Percentiles rank a stretch among this genome's conserved stretches.
Conservation (phyloP, 192 early-diverging fungal genomes). For the Umbelopsis sp. region DNA sequence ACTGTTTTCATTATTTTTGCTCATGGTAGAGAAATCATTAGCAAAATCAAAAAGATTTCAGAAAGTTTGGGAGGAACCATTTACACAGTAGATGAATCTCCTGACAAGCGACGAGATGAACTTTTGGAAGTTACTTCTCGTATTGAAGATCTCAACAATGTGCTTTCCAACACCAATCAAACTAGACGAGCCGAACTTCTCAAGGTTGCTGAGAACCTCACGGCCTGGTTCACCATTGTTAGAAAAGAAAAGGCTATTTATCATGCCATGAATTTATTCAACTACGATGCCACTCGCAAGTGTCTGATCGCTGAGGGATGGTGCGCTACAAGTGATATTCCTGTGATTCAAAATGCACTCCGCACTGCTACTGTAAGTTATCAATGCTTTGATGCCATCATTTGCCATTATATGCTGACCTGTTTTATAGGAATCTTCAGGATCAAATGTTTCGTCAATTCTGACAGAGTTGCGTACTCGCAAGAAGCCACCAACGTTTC, state of each 20-base stretch:
- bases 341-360: conserved; percentile 80
- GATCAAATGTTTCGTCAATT: conserved; percentile 86
- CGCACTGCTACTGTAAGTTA: conserved; percentile 72
- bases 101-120: conserved; percentile 85
- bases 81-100: conserved; percentile 82
- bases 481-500: conserved; percentile 92
- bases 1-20: conserved; percentile 99
- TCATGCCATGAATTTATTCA: conserved; percentile 95
- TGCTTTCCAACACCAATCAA: conserved; percentile 85
- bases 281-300: conserved; percentile 91
- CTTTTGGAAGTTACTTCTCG: conserved; percentile 78
- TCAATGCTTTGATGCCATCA: background rate
- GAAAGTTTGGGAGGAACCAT: conserved; percentile 95
- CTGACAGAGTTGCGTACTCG: conserved; percentile 84
- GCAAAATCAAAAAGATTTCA: conserved; percentile 91
- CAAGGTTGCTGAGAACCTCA: conserved; percentile 84
- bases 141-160: conserved; percentile 83
- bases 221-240: conserved; percentile 87
- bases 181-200: conserved; percentile 83
- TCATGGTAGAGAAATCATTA: conserved; percentile 88
- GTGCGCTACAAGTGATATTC: conserved; percentile 90
- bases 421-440: conserved; percentile 69
- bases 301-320: conserved; percentile 98
- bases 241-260: conserved; percentile 99
- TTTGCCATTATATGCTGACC: conserved; percentile 16